Base-by-base conservation (phyloP, 2,329 filamentous ascomycete species). In the Arthroderma sp. region DNA sequence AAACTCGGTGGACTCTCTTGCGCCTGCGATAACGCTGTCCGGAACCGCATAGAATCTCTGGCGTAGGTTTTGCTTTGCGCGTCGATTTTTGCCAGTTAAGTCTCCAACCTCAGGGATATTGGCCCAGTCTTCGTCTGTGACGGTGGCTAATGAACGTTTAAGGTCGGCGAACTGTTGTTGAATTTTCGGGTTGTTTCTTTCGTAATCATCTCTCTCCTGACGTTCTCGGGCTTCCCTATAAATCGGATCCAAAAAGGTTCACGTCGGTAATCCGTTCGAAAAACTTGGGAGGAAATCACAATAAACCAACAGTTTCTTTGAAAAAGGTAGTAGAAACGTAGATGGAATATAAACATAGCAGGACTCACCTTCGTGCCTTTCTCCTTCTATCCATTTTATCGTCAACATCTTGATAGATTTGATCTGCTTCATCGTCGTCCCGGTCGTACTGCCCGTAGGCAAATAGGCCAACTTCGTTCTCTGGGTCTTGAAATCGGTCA, bases 101-200 rank as follows among this genome's bases (percentile, higher is more conserved):
- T 98, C 91, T 55, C 93, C 91, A 31, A 95, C 89, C 57, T 98
- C 93, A 4, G 91, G 93, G 36, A 98, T 72, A 56, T 80, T 93
- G 34, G 86, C 87, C 91, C 91, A 98, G 56, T 98, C 88, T 50
- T 98, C 89, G 61, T 96, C 89, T 37, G 85, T 84, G 29, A 98
- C 83, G 4, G 81, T 83, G 36, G 84, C 82, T 33, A 98, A 74
- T 4, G 85, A 86, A 57, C 93, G 78, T 66, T 98, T 98, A 42
- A 96, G 69, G 56, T 96, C 91, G 60, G 88, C 87, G 62, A 98
- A 98, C 63, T 98, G 91, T 54, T 95, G 85, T 60, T 94, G 85
- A 43, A 98, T 95, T 67, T 96, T 98, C 9, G 91, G 91, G 61
- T 98, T 96, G 63, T 94, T 89, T 55, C 83, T 80, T 69, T 98